Conservation (phyloP, 441 rosid genomes). For the Gossypium aridum region DNA sequence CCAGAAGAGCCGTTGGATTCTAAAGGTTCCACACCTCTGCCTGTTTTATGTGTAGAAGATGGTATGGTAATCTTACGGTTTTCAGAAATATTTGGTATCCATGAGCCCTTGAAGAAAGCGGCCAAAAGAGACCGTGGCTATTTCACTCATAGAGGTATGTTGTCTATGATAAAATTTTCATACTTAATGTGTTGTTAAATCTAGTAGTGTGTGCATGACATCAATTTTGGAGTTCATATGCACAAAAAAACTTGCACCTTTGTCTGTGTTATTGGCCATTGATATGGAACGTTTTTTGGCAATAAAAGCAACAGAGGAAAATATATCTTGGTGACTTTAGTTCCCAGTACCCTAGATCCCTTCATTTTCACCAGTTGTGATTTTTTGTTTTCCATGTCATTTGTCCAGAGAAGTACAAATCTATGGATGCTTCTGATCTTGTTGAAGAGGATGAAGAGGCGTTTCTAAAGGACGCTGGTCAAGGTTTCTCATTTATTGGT, state of each 20-base stretch:
- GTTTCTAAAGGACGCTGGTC: slow-evolving; percentile 52
- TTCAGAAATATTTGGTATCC: slow-evolving; percentile 94
- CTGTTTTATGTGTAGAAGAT: slow-evolving; percentile 81
- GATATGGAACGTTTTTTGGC: neutral
- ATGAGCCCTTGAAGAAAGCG: slow-evolving; percentile 62
- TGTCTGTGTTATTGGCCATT: neutral
- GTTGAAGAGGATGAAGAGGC: slow-evolving; percentile 94
- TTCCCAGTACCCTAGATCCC: neutral
- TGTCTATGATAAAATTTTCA: slow-evolving; percentile 8
- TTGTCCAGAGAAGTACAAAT: slow-evolving; percentile 55
- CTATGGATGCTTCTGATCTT: slow-evolving; percentile 50
- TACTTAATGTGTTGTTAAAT: neutral
- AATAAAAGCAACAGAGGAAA: neutral
- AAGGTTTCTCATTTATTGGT: slow-evolving; percentile 29
- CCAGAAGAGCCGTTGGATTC: slow-evolving; percentile 37
- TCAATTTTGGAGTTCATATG: neutral
- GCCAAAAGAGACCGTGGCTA: slow-evolving; percentile 61
- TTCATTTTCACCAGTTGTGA: slow-evolving; percentile 11
- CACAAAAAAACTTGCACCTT: neutral
- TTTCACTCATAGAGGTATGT: slow-evolving; percentile 53
- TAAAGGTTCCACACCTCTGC: slow-evolving; percentile 54
- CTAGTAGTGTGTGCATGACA: neutral
- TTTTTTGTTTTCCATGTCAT: slow-evolving; percentile 18
- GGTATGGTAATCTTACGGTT: slow-evolving; percentile 78
- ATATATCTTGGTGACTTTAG: neutral